Percentiles rank a stretch among this genome's conserved stretches.
phyloP scores from a whole-genome alignment of 495 filamentous ascomycete genomes.

The Aspergillus conjunctus region DNA sequence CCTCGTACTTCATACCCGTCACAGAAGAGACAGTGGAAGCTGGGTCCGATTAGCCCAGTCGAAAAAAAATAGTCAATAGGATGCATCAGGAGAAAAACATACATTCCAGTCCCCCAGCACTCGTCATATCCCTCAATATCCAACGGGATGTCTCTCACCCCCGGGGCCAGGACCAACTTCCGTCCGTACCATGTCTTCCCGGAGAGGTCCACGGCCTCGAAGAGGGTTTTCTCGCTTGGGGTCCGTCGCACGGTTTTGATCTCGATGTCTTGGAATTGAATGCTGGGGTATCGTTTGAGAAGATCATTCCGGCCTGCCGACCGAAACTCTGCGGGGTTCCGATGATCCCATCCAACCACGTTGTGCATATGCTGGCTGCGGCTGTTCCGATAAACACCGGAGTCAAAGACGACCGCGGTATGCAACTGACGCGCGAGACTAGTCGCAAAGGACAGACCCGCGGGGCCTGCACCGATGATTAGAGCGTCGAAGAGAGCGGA shows the following conservation, averaged over 20 bases:
- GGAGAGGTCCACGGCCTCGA: conserved; percentile 25
- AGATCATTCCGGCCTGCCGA: conserved; percentile 38
- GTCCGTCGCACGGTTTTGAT: conserved; percentile 22
- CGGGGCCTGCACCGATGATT: conserved; percentile 60
- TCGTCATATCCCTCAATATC: conserved; percentile 38
- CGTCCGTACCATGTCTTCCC: conserved; percentile 39
- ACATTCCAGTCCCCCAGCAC: conserved; percentile 35
- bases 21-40: conserved; percentile 52
- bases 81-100: no score
- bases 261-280: conserved; percentile 38
- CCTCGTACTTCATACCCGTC: conserved; percentile 48
- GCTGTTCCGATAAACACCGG: conserved; percentile 52
- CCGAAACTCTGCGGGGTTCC: conserved; percentile 42
- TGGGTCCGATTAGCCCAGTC: no score
- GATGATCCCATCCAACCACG: conserved; percentile 51
- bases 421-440: conserved; percentile 51
- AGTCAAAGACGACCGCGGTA: conserved; percentile 53
- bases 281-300: conserved; percentile 42
- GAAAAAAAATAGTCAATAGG: no score
- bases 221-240: not conserved
- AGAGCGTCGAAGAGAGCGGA: conserved; percentile 44
- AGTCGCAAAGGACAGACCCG: conserved; percentile 52
- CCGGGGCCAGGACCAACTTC: conserved; percentile 54
- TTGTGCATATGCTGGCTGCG: conserved; percentile 52
- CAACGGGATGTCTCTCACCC: conserved; percentile 40